phyloP scores from a whole-genome alignment of 1,139 yeast species.

The Pichia sp. region DNA sequence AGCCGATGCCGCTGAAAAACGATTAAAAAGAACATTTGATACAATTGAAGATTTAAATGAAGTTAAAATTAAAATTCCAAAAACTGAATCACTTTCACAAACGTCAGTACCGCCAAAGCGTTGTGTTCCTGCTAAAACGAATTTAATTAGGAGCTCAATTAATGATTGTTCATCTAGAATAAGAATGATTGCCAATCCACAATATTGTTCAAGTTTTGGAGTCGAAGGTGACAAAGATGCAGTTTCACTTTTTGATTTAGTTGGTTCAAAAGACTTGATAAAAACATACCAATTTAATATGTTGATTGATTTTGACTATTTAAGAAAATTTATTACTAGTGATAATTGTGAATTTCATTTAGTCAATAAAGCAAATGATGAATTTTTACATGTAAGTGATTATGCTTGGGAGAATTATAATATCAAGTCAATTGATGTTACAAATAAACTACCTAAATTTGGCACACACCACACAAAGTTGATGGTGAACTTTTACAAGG shows the following conservation, averaged over 20 bases:
- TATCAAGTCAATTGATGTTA: conserved; percentile 23
- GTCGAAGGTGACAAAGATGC: conserved; percentile 23
- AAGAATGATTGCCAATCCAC: conserved; percentile 21
- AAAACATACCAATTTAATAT: conserved; percentile 48
- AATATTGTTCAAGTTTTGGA: conserved; percentile 18
- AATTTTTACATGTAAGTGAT: conserved; percentile 18
- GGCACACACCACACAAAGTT: conserved; percentile 60
- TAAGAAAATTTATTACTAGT: conserved; percentile 30
- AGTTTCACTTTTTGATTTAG: conserved; percentile 27
- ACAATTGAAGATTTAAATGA: background rate
- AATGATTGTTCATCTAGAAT: conserved; percentile 20
- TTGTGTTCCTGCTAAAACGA: background rate
- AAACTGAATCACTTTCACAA: background rate
- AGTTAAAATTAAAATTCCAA: background rate
- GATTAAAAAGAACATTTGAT: conserved; percentile 9
- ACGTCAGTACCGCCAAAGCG: background rate
- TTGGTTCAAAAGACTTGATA: conserved; percentile 32
- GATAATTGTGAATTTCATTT: conserved; percentile 11
- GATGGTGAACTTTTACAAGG: conserved; percentile 50
- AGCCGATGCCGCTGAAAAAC: conserved; percentile 22
- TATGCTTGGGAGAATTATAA: conserved; percentile 17
- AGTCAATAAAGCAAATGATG: conserved; percentile 15
- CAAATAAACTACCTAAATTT: conserved; percentile 26
- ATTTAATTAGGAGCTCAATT: background rate
- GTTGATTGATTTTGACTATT: conserved; percentile 37